These are phyloP conservation scores for Geranium brycei DNA, from an alignment of 345 rosid genomes.

Conservation along the genomic window DNA sequence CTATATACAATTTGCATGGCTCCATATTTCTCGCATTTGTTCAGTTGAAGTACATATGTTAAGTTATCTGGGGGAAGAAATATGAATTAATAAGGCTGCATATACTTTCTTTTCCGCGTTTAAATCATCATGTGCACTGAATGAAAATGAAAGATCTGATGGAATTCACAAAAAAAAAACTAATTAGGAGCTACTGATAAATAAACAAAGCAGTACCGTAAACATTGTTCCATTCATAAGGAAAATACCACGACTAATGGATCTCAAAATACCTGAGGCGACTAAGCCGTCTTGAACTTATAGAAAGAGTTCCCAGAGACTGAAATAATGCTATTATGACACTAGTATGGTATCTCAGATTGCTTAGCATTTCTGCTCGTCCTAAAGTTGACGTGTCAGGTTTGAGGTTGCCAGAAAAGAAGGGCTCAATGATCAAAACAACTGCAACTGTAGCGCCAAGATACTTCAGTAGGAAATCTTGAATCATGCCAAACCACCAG, in stretches of 20 bases:
- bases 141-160: neutral
- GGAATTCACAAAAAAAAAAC: neutral
- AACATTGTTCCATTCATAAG: neutral
- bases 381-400: conserved; percentile 85
- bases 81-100: neutral
- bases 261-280: conserved; percentile 66
- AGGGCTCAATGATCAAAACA: conserved; percentile 87
- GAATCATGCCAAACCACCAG: conserved; percentile 99
- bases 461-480: conserved; percentile 88
- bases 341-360: conserved; percentile 95
- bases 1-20: neutral
- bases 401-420: conserved; percentile 81
- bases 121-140: neutral
- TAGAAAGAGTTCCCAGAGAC: conserved; percentile 85
- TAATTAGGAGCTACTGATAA: neutral
- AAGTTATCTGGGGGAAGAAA: neutral
- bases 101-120: too few relatives aligned
- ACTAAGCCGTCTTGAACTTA: conserved; percentile 79
- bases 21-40: neutral
- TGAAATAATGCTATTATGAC: conserved; percentile 85
- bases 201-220: neutral
- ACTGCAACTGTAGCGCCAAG: conserved; percentile 96
- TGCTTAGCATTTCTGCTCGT: conserved; percentile 96
- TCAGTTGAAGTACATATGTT: too few relatives aligned
- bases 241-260: neutral